Percentiles rank a stretch among this genome's conserved stretches.
These are phyloP conservation scores for Cytospora piceae DNA, from an alignment of 2,329 filamentous ascomycete species.

Conservation along the genomic window DNA sequence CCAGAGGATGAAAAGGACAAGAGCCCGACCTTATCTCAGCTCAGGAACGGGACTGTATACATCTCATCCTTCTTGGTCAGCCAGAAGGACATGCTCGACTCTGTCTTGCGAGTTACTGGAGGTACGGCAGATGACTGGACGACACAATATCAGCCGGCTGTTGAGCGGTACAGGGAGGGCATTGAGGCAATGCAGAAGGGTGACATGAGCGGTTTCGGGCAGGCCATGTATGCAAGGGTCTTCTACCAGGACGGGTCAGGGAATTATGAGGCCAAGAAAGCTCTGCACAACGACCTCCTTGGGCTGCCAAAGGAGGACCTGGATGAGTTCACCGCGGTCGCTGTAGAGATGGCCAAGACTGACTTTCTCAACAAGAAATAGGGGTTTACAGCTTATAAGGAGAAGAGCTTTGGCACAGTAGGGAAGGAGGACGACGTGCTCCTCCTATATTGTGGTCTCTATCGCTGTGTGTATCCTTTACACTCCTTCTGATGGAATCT, in stretches of 20 bases:
- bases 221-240: slow-evolving; percentile 57
- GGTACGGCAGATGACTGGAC: slow-evolving; percentile 62
- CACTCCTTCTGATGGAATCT: no score
- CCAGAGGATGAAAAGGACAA: slow-evolving; percentile 45
- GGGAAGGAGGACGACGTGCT: neutral
- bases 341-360: slow-evolving; percentile 48
- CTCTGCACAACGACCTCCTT: slow-evolving; percentile 54
- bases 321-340: slow-evolving; percentile 56
- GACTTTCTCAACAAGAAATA: neutral
- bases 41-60: slow-evolving; percentile 54
- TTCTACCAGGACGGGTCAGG: slow-evolving; percentile 51
- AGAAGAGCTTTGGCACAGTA: neutral
- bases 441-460: no score
- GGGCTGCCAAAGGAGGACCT: slow-evolving; percentile 60
- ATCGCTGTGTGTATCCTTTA: no score
- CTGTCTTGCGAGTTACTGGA: slow-evolving; percentile 57
- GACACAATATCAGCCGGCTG: slow-evolving; percentile 49
- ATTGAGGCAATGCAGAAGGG: slow-evolving; percentile 48
- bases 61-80: slow-evolving; percentile 58
- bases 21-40: slow-evolving; percentile 46
- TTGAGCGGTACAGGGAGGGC: slow-evolving; percentile 53
- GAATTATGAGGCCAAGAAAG: slow-evolving; percentile 47
- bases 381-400: neutral
- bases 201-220: slow-evolving; percentile 48
- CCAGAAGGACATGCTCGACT: slow-evolving; percentile 66